Evolutionary conservation across 495 filamentous ascomycete genomes (phyloP), one percentile per base, ranked within the genome.

Genomic region (Hyphodiscus hymeniophilus): DNA sequence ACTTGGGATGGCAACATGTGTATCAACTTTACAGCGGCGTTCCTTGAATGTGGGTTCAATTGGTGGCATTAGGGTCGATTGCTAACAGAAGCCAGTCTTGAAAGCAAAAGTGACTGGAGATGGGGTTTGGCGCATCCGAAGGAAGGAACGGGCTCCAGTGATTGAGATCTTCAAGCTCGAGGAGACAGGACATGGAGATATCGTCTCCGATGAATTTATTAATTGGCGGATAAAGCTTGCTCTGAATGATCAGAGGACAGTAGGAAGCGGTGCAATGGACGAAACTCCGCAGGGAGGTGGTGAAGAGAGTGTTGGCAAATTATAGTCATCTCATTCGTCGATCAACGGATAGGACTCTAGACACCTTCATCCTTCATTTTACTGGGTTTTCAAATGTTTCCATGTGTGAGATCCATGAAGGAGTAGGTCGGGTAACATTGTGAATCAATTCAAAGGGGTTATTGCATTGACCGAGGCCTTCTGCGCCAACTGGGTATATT

Each of bases 1-100:
- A 75, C 71, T 11, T 98, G 92, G 92, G 84, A 95, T 64, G 89
- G 84, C 1, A 89, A 95, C 56, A 69, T 81, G 18, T 95, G 91
- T 56, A 91, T 96, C 64, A 92, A 92, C 50, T 94, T 95, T 65
- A 74, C 88, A 4, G 77, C 72, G 4, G 68, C 61, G 0, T 88
- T 96, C 54, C 63, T 98, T 16, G 79, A 83, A 11, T 92, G 57
- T 60, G 35, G 51, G 56, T 44, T 1, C 21, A 4, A 5, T 47
- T 39, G 1, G 7, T 16, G 22, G 12, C 20, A 10, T 3, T 3
- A 42, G 7, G 17, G 17, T 22, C 3, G 7, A 20, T n/a, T 21
- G 34, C 52, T 55, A 47, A 38, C 59, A 35, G 22, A 48, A 35
- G 53, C 34, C 31, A 52, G 54, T 59, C n/a, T 64, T 92, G 18